Conservation (phyloP, 495 filamentous ascomycete species). For the Polyplosphaeria fusca region DNA sequence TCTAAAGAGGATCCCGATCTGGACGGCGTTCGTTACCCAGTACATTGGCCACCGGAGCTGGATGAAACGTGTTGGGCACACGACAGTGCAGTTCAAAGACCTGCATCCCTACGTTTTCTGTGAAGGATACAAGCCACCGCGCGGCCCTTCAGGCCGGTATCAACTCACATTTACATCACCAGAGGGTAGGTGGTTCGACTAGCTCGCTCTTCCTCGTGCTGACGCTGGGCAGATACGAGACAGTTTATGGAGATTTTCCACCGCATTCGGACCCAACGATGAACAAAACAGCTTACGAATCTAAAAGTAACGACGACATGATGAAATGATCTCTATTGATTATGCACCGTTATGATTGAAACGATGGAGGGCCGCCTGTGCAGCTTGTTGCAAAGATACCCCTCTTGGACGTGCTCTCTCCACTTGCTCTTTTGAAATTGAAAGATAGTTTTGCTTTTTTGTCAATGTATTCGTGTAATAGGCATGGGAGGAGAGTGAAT, state of each 20-base stretch:
- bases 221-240: conserved; percentile 8
- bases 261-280: conserved; percentile 22
- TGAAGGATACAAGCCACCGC: conserved; percentile 29
- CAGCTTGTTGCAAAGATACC: conserved; percentile 32
- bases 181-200: conserved; percentile 24
- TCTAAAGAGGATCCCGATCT: conserved; percentile 39
- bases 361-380: conserved; percentile 17
- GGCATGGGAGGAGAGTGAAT: too few species aligned
- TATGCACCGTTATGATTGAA: conserved; percentile 1
- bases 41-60: conserved; percentile 32
- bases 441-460: neutral
- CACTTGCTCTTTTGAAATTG: neutral
- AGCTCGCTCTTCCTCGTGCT: neutral
- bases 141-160: conserved; percentile 24
- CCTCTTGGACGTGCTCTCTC: conserved; percentile 12
- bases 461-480: too few species aligned
- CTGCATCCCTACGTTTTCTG: conserved; percentile 38
- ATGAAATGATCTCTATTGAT: conserved; percentile 14
- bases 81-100: conserved; percentile 25
- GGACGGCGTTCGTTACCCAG: conserved; percentile 43
- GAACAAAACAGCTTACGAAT: neutral
- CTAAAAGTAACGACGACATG: conserved; percentile 12
- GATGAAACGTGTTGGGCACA: conserved; percentile 30
- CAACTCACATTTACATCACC: conserved; percentile 31
- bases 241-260: conserved; percentile 32